Percentiles rank a stretch among this genome's conserved stretches.
Conservation (phyloP, 2,329 filamentous ascomycete species). For the Karstenula rhodostoma region DNA sequence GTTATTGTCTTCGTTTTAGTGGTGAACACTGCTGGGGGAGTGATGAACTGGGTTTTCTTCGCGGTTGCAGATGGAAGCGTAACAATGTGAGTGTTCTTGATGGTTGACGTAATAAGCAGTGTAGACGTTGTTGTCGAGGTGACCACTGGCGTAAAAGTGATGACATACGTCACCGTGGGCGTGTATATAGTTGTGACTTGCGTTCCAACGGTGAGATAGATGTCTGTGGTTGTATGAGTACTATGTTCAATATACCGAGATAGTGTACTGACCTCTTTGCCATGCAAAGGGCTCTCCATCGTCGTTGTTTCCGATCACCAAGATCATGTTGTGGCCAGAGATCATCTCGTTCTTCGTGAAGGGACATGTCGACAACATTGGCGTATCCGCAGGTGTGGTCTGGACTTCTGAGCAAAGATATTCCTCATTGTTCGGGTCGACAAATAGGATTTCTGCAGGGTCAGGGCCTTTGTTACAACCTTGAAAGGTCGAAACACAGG, state of each 20-base stretch:
- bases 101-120: conserved; percentile 31
- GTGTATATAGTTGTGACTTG: conserved; percentile 44
- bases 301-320: conserved; percentile 57
- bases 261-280: conserved; percentile 50
- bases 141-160: conserved; percentile 38
- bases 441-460: conserved; percentile 52
- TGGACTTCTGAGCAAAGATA: conserved; percentile 52
- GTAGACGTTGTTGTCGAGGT: conserved; percentile 38
- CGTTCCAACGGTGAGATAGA: conserved; percentile 43
- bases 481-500: conserved; percentile 54
- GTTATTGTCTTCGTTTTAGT: conserved; percentile 39
- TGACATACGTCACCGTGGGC: conserved; percentile 43
- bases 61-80: conserved; percentile 45
- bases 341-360: conserved; percentile 53
- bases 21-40: conserved; percentile 38
- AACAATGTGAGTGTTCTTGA: conserved; percentile 39
- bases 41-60: conserved; percentile 41
- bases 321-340: conserved; percentile 55
- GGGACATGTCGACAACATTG: conserved; percentile 53
- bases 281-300: conserved; percentile 55
- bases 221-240: conserved; percentile 26
- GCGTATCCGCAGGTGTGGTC: conserved; percentile 50
- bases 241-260: conserved; percentile 8
- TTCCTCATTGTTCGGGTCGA: conserved; percentile 52
- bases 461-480: conserved; percentile 50